These are phyloP conservation scores for Triticum dicoccoides DNA, from an alignment of 176 grass and related monocot genomes.

Conservation along the genomic window DNA sequence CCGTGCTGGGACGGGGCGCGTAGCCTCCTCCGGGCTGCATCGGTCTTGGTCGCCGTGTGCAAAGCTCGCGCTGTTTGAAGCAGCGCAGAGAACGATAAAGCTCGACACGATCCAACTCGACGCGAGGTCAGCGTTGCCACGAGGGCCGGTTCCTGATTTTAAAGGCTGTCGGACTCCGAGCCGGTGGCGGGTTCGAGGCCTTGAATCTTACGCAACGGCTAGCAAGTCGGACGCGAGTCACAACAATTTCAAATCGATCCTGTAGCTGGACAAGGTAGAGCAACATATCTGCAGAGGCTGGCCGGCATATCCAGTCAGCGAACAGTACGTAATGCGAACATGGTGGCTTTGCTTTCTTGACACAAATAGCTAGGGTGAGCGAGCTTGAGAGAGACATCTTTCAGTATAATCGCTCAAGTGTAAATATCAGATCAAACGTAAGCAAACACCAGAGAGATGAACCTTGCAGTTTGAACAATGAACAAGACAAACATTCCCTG, in stretches of 20 bases:
- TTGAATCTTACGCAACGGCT: background rate
- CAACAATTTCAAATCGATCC: background rate
- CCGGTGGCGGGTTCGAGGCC: background rate
- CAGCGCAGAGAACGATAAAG: background rate
- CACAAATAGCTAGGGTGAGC: background rate
- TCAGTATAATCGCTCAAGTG: background rate
- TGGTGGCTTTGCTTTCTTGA: background rate
- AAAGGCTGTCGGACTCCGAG: background rate
- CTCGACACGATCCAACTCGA: background rate
- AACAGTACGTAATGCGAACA: background rate
- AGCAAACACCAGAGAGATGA: background rate
- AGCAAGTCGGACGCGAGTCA: background rate
- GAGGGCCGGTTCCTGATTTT: background rate
- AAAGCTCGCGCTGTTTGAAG: no score
- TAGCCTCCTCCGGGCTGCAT: slow-evolving; percentile 2
- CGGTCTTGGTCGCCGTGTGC: background rate
- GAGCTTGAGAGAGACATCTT: background rate
- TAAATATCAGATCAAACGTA: background rate
- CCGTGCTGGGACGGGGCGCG: background rate
- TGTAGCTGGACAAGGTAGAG: background rate
- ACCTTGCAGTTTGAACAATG: background rate
- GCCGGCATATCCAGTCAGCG: background rate
- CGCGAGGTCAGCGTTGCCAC: background rate
- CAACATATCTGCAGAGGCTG: no score
- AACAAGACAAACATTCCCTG: background rate